Base-by-base conservation (phyloP, 805 yeast genomes). In the Spathaspora boniae region DNA sequence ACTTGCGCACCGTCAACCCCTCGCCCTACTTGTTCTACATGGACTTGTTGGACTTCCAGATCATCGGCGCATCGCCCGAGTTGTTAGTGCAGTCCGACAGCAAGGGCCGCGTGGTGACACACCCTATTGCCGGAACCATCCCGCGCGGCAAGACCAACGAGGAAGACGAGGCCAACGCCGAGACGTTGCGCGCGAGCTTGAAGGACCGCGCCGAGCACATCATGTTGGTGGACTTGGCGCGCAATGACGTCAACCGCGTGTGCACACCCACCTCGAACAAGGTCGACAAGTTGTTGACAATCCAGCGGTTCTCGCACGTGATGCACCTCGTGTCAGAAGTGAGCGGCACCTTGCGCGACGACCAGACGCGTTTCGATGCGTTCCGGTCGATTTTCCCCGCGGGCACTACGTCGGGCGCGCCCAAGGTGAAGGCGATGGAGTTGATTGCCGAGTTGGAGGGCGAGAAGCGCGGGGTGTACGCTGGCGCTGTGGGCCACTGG, bases 401-500 rank as follows among this genome's bases (percentile, higher is more conserved):
- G 1, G 99, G 99, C 29, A 93, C 99, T 2, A 98, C 91, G 9
- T 82, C 94, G 37, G 99, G 99, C 26, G 98, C 99, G 2, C 99
- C 99, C 37, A 93, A 93, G 62, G 95, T 93, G 27, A 79, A 77
- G 50, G 98, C 98, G 7, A 93, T 93, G 98, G 94, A 89, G 60
- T 69, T 93, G 29, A 87, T 93, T 49, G 83, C 85, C 14, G 95
- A 86, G 56, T 65, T 91, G 31, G 98, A 93, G 56, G 74, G 77
- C 42, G 98, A 91, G 56, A 86, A 87, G 53, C 74, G 98, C 54
- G 98, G 98, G 30, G 89, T 91, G 6, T 93, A 93, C 55, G 98
- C 99, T 0, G 98, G 98, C 43, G 98, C 98, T 2, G 98, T 93
- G 14, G 98, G 99, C 6, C 84, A 85, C 57, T 93, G 97, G 96